phyloP scores from a whole-genome alignment of 805 yeast species.

The Ogataea methanolica region DNA sequence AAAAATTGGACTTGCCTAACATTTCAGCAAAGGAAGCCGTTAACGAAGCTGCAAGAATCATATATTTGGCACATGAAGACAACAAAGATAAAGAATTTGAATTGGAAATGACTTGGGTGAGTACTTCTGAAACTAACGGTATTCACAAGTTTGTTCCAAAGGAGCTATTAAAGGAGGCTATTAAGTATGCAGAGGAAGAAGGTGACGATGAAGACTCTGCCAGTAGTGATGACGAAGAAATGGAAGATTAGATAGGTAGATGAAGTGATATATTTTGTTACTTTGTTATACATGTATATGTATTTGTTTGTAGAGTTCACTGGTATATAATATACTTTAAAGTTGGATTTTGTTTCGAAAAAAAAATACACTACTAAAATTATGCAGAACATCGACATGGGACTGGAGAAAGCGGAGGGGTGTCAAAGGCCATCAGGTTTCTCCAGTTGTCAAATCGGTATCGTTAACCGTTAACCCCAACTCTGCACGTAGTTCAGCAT shows the following conservation, averaged over 20 bases:
- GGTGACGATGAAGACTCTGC: constrained; percentile 69
- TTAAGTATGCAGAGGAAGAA: constrained; percentile 76
- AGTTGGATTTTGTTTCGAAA: too few relatives aligned
- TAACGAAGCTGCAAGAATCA: constrained; percentile 89
- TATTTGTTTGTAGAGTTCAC: too few relatives aligned
- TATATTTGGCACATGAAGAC: constrained; percentile 94
- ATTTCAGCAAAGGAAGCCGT: constrained; percentile 78
- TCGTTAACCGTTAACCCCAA: neutral
- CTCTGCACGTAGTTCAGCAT: constrained; percentile 30
- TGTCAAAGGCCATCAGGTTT: too few relatives aligned
- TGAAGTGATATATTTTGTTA: neutral
- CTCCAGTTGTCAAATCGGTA: neutral
- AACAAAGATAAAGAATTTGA: constrained; percentile 97
- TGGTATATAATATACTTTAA: too few relatives aligned
- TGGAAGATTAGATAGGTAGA: constrained; percentile 25
- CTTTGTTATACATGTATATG: neutral
- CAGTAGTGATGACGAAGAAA: constrained; percentile 28
- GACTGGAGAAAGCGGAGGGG: neutral
- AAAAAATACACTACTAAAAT: too few relatives aligned
- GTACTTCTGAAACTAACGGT: constrained; percentile 71
- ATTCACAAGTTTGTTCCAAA: constrained; percentile 76
- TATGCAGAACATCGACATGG: neutral
- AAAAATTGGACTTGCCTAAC: constrained; percentile 72
- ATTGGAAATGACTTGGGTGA: constrained; percentile 88
- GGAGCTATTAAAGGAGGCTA: constrained; percentile 77